Evolutionary conservation across 768 basidiomycete genomes (phyloP).

Genomic region (Cystoderma amianthinum): DNA sequence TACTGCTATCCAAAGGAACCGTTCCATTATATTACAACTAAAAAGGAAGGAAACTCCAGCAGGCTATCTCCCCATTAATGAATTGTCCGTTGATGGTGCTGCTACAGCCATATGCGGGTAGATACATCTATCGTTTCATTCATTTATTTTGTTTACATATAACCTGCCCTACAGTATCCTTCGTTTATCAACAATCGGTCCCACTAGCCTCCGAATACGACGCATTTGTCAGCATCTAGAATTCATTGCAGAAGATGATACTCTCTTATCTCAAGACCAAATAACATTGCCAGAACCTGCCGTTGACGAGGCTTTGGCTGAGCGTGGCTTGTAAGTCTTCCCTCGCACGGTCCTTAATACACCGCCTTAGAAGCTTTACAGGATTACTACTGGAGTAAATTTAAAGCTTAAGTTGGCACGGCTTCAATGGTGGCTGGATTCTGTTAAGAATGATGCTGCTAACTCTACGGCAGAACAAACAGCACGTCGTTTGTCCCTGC

Average conservation of each 20-base stretch:
- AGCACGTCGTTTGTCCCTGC: constrained; percentile 43
- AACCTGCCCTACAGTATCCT: constrained; percentile 21
- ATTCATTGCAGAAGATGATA: constrained; percentile 58
- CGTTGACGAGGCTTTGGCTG: constrained; percentile 59
- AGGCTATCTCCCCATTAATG: constrained; percentile 25
- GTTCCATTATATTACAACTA: constrained; percentile 25
- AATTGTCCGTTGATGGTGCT: constrained; percentile 20
- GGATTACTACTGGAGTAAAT: constrained; percentile 27
- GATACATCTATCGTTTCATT: not conserved
- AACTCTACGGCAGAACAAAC: constrained; percentile 18
- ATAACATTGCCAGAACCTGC: constrained; percentile 43
- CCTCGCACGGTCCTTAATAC: constrained; percentile 1
- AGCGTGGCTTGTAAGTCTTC: constrained; percentile 68
- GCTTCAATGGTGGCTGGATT: constrained; percentile 61
- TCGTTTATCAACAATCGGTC: constrained; percentile 36
- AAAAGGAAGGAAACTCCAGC: constrained; percentile 20
- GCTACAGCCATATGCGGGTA: constrained; percentile 53
- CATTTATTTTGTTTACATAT: not conserved
- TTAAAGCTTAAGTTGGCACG: constrained; percentile 39
- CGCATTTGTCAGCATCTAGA: constrained; percentile 33
- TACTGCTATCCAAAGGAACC: constrained; percentile 27
- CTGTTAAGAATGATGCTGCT: constrained; percentile 27
- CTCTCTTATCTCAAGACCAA: constrained; percentile 45
- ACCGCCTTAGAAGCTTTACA: too few relatives aligned
- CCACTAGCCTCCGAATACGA: constrained; percentile 32